Percentiles rank a stretch among this genome's conserved stretches.
Evolutionary conservation across 2,329 filamentous ascomycete species (phyloP).

Genomic region (Colletotrichum somersetense): DNA sequence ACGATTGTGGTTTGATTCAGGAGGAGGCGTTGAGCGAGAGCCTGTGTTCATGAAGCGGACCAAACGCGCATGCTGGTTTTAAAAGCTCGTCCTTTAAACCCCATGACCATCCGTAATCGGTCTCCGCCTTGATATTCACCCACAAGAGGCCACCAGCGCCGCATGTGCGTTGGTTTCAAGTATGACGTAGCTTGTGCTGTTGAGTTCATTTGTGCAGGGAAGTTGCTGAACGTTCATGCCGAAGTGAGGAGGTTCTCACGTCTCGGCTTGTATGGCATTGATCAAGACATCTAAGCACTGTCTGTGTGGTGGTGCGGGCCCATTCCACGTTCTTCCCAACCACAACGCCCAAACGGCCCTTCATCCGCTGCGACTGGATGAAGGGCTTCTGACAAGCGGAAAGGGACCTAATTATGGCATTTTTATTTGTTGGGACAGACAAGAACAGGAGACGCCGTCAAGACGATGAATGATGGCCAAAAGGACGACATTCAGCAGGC

Average conservation of each 20-base stretch:
- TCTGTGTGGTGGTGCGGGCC: constrained; percentile 31
- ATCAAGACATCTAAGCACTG: constrained; percentile 37
- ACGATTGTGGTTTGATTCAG: constrained; percentile 2
- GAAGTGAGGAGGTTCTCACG: constrained; percentile 13
- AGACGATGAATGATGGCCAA: no score
- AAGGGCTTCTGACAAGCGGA: neutral
- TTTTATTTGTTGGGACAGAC: no score
- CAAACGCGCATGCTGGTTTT: constrained; percentile 23
- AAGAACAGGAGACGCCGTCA: no score
- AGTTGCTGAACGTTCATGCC: constrained; percentile 22
- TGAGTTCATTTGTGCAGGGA: constrained; percentile 37
- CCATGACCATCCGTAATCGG: constrained; percentile 1
- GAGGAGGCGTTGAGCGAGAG: neutral
- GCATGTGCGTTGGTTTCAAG: constrained; percentile 38
- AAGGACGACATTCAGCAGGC: no score
- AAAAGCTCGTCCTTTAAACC: constrained; percentile 12
- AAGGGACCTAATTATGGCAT: no score
- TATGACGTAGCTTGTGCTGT: constrained; percentile 34
- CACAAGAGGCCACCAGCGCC: constrained; percentile 15
- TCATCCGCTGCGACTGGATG: neutral
- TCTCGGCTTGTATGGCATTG: constrained; percentile 33
- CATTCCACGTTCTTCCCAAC: neutral
- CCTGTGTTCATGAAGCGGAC: constrained; percentile 20
- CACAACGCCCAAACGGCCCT: neutral
- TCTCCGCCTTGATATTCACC: constrained; percentile 9